These are phyloP conservation scores for Fusarium subtropicale DNA, from an alignment of 2,329 filamentous ascomycete species.

Conservation along the genomic window DNA sequence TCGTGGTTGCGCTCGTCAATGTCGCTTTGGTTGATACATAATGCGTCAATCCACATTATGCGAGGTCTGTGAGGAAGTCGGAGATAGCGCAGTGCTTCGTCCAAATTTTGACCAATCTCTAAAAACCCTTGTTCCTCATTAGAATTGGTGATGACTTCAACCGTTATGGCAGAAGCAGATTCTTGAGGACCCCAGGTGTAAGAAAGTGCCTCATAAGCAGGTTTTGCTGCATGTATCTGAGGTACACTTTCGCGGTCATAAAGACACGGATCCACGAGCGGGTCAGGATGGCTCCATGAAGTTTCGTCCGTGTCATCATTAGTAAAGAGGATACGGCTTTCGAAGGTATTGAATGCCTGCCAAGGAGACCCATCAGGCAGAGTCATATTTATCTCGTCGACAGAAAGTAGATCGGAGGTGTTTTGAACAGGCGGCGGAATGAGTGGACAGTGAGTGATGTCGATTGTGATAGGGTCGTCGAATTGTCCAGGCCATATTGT, in stretches of 20 bases:
- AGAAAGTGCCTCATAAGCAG: not conserved
- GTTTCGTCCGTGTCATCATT: not conserved
- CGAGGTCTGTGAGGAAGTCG: not conserved
- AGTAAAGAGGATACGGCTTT: not conserved
- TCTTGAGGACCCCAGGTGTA: not conserved
- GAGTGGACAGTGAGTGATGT: not conserved
- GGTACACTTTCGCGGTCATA: not conserved
- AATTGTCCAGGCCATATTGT: not conserved
- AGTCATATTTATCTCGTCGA: not conserved
- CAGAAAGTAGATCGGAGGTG: fast-evolving
- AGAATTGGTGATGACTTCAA: not conserved
- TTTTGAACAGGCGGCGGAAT: not conserved
- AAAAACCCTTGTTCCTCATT: not conserved
- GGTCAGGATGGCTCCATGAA: not conserved
- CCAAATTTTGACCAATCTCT: not conserved
- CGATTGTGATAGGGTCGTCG: not conserved
- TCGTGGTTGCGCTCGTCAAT: conserved; percentile 9
- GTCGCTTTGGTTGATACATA: conserved; percentile 5
- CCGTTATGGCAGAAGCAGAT: not conserved
- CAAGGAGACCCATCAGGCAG: not conserved
- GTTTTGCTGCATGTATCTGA: fast-evolving
- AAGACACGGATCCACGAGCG: not conserved
- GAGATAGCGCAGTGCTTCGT: not conserved
- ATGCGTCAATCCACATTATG: conserved; percentile 10
- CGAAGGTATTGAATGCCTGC: not conserved